Evolutionary conservation across 2,329 filamentous ascomycete species (phyloP).

Genomic region (Pseudogymnoascus destructans): DNA sequence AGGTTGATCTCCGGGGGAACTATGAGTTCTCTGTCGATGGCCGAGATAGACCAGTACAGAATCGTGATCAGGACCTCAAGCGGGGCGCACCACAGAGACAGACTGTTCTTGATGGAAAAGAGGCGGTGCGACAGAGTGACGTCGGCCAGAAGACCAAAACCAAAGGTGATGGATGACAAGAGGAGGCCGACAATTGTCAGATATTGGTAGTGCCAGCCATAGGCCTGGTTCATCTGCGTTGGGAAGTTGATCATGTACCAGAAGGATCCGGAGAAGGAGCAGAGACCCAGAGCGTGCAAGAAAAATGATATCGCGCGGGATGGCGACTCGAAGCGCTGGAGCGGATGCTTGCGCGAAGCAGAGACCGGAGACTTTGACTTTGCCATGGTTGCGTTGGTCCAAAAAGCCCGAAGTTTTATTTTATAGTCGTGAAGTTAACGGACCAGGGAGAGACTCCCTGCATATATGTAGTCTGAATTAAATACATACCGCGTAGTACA

Average conservation of each 20-base stretch:
- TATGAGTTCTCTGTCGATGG: constrained; percentile 39
- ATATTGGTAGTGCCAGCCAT: constrained; percentile 58
- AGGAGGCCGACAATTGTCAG: constrained; percentile 61
- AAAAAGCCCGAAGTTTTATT: not conserved
- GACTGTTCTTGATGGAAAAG: constrained; percentile 53
- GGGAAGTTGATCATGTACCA: constrained; percentile 38
- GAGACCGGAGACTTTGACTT: constrained; percentile 12
- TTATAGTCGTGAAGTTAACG: not conserved
- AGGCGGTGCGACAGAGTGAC: constrained; percentile 42
- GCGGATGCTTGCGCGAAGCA: constrained; percentile 34
- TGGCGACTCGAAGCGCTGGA: constrained; percentile 54
- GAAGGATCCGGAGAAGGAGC: constrained; percentile 42
- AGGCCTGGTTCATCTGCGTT: constrained; percentile 41
- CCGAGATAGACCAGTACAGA: constrained; percentile 58
- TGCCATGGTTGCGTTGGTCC: constrained; percentile 14
- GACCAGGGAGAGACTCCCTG: not conserved
- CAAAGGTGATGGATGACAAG: constrained; percentile 47
- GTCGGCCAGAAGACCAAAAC: constrained; percentile 50
- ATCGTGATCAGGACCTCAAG: constrained; percentile 58
- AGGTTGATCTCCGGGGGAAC: constrained; percentile 43
- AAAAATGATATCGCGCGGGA: constrained; percentile 49
- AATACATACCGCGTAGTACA: not conserved
- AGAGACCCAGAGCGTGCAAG: constrained; percentile 43
- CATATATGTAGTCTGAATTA: not conserved
- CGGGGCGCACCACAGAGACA: constrained; percentile 53